A percentile compares a stretch with the other conserved stretches of the same genome.
These are phyloP conservation scores for Pulveroboletus sp. DNA, from an alignment of 768 basidiomycete species.

Conservation along the genomic window DNA sequence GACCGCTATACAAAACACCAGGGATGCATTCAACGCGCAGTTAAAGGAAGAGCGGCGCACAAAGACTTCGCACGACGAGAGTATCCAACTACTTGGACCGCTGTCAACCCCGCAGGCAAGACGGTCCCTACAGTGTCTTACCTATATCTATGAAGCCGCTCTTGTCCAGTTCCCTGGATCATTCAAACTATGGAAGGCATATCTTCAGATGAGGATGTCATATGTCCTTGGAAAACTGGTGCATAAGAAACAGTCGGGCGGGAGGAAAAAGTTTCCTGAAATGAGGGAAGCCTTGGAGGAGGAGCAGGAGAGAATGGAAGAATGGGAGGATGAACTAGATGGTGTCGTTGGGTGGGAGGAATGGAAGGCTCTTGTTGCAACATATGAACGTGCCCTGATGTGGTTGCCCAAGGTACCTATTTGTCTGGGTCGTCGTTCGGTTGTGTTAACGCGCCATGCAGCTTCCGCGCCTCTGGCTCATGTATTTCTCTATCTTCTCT, in stretches of 20 bases:
- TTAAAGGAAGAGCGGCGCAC: constrained; percentile 53
- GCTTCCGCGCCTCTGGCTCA: constrained; percentile 92
- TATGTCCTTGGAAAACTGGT: constrained; percentile 81
- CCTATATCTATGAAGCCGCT: constrained; percentile 93
- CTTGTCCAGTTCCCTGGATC: constrained; percentile 81
- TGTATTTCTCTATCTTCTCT: constrained; percentile 86
- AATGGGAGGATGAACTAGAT: constrained; percentile 86
- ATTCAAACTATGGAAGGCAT: constrained; percentile 96
- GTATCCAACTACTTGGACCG: constrained; percentile 65
- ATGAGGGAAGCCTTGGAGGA: constrained; percentile 89
- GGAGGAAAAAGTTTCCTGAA: constrained; percentile 87
- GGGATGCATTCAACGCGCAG: constrained; percentile 56
- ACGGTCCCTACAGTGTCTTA: constrained; percentile 74
- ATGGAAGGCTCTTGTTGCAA: constrained; percentile 85
- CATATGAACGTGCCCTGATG: constrained; percentile 90
- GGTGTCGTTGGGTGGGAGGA: constrained; percentile 93
- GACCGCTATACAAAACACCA: constrained; percentile 72
- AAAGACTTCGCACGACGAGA: constrained; percentile 45
- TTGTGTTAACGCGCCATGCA: constrained; percentile 30
- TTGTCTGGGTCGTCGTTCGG: neutral
- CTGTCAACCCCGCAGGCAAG: constrained; percentile 71
- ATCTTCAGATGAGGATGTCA: constrained; percentile 75
- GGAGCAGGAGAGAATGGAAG: constrained; percentile 70
- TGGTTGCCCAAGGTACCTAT: constrained; percentile 79
- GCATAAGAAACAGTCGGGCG: constrained; percentile 73